Evolutionary conservation across 495 filamentous ascomycete species (phyloP).

Genomic region (Penicillium angulare): DNA sequence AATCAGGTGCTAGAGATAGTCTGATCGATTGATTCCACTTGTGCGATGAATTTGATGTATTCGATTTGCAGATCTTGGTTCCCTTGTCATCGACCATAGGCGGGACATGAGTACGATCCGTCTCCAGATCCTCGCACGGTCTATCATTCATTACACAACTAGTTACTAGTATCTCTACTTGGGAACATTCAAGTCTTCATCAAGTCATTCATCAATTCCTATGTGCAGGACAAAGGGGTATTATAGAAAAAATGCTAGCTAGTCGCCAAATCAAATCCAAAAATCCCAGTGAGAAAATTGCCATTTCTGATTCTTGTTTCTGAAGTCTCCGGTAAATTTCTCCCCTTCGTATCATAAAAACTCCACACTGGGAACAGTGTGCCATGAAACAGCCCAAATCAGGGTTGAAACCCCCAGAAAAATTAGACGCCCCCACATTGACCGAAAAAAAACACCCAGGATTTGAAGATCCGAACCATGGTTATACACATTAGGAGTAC

Average conservation of each 20-base stretch:
- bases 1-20: no score
- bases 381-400: neutral
- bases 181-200: no score
- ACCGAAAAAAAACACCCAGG: conserved; percentile 18
- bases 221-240: neutral
- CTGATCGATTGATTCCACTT: no score
- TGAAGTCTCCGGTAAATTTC: no score
- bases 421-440: conserved; percentile 11
- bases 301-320: neutral
- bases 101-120: no score
- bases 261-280: neutral
- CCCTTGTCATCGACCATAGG: no score
- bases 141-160: no score
- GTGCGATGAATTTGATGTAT: no score
- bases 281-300: neutral
- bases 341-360: neutral
- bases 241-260: neutral
- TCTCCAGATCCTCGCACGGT: no score
- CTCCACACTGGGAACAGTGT: neutral
- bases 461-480: conserved; percentile 26
- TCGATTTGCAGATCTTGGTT: no score
- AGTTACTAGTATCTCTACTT: no score
- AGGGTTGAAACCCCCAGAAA: conserved; percentile 3
- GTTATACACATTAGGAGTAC: conserved; percentile 42
- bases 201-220: neutral